Evolutionary conservation across 2,329 filamentous ascomycete species (phyloP).

Genomic region (Penicillium sp.): DNA sequence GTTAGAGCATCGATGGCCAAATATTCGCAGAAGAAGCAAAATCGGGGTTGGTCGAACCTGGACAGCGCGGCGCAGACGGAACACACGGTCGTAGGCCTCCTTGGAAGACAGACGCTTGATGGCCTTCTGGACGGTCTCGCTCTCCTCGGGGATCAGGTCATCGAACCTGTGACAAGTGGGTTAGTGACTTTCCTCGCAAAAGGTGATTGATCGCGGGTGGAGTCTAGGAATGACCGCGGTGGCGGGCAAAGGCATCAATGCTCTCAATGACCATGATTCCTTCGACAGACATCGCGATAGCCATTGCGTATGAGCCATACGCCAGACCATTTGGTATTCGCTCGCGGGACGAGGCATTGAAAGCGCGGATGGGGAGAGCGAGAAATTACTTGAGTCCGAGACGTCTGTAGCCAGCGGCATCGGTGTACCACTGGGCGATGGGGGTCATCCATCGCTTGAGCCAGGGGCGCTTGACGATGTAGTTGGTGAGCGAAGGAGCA

Average conservation of each 20-base stretch:
- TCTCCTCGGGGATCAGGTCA: constrained; percentile 91
- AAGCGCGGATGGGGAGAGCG: constrained; percentile 11
- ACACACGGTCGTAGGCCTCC: constrained; percentile 93
- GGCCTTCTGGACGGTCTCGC: constrained; percentile 75
- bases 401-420: constrained; percentile 87
- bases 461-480: constrained; percentile 79
- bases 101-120: constrained; percentile 84
- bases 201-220: constrained; percentile 4
- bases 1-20: constrained; percentile 16
- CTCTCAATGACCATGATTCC: constrained; percentile 1
- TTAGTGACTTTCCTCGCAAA: constrained; percentile 12
- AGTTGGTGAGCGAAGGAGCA: constrained; percentile 66
- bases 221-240: constrained; percentile 11
- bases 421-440: constrained; percentile 79
- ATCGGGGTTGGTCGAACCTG: constrained; percentile 53
- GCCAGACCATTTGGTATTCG: constrained; percentile 4
- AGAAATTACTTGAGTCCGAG: constrained; percentile 73
- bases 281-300: neutral
- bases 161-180: constrained; percentile 61
- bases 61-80: constrained; percentile 90
- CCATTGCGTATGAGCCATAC: neutral
- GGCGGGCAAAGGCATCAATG: constrained; percentile 10
- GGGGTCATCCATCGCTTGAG: constrained; percentile 73
- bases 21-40: constrained; percentile 1
- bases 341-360: constrained; percentile 10